These are phyloP conservation scores for Elaeis guineensis DNA, from an alignment of 176 grass and related monocot genomes.

Conservation along the genomic window DNA sequence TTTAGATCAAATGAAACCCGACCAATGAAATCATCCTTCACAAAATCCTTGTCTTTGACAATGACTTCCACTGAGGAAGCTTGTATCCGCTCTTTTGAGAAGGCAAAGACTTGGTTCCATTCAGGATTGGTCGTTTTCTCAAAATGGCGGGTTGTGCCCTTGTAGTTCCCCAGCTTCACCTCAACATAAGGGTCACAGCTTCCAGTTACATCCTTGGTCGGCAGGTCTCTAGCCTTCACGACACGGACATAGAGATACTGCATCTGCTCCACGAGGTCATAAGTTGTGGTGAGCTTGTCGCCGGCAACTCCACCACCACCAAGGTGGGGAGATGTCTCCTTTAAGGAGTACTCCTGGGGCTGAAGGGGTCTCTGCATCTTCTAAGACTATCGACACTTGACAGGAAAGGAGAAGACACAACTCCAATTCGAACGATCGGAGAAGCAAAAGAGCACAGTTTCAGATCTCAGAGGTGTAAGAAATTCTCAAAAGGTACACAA, in stretches of 20 bases:
- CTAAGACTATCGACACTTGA: not conserved
- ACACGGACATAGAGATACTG: slow-evolving; percentile 53
- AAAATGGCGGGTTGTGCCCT: slow-evolving; percentile 35
- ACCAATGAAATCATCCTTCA: slow-evolving; percentile 46
- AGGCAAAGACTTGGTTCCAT: slow-evolving; percentile 62
- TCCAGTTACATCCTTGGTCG: slow-evolving; percentile 31
- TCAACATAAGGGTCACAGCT: slow-evolving; percentile 46
- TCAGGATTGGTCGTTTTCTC: slow-evolving; percentile 46
- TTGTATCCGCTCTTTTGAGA: slow-evolving; percentile 49
- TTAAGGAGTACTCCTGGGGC: slow-evolving; percentile 40
- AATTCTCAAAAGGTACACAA: no score
- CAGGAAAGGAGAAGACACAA: not conserved
- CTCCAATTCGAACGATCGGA: not conserved
- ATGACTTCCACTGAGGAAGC: slow-evolving; percentile 28
- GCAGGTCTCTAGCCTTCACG: slow-evolving; percentile 58
- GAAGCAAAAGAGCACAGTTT: no score
- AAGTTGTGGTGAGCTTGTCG: slow-evolving; percentile 42
- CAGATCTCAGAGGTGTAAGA: no score
- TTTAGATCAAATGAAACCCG: slow-evolving; percentile 44
- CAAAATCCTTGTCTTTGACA: slow-evolving; percentile 46
- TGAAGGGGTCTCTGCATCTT: slow-evolving; percentile 42
- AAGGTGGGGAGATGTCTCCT: slow-evolving; percentile 35
- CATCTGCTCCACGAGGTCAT: slow-evolving; percentile 55
- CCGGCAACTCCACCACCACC: slow-evolving; percentile 37
- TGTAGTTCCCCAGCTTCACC: slow-evolving; percentile 53